phyloP scores from a whole-genome alignment of 2,329 filamentous ascomycete species.

The Neofusicoccum umdonicola region DNA sequence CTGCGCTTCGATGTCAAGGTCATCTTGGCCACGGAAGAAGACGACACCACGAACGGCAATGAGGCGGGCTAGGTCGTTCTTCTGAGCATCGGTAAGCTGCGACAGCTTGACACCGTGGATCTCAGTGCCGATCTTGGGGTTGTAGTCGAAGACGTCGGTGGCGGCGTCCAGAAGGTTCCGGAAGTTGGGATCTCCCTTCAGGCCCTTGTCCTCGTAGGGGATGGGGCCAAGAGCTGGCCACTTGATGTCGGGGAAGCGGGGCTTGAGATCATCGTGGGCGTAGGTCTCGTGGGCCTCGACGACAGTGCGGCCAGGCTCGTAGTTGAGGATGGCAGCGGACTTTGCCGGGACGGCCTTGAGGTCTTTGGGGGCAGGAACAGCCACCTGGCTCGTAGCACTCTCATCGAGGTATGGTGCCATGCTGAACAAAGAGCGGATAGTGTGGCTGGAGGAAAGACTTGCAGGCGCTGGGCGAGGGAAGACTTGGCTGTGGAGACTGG shows the following conservation, averaged over 20 bases:
- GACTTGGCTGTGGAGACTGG: neutral
- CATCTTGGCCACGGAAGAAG: conserved; percentile 56
- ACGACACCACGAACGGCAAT: conserved; percentile 57
- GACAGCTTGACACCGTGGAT: conserved; percentile 52
- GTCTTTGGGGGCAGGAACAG: neutral
- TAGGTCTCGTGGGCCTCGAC: conserved; percentile 48
- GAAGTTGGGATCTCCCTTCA: conserved; percentile 54
- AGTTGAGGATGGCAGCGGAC: conserved; percentile 32
- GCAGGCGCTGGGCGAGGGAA: neutral
- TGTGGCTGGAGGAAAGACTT: neutral
- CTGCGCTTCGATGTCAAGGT: conserved; percentile 55
- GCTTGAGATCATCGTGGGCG: conserved; percentile 52
- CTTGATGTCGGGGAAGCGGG: conserved; percentile 52
- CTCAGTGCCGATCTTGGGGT: conserved; percentile 56
- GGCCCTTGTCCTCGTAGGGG: conserved; percentile 54
- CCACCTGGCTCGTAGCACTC: neutral
- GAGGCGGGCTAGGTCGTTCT: conserved; percentile 54
- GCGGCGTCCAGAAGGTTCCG: conserved; percentile 52
- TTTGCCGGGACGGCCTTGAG: conserved; percentile 20
- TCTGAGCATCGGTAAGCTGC: conserved; percentile 50
- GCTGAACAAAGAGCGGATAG: neutral
- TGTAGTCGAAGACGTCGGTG: conserved; percentile 57
- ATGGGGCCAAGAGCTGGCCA: conserved; percentile 52
- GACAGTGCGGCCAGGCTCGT: conserved; percentile 49
- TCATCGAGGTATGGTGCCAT: conserved; percentile 19